Conservation (phyloP, 768 basidiomycete species). For the Tephrocybe sp. region DNA sequence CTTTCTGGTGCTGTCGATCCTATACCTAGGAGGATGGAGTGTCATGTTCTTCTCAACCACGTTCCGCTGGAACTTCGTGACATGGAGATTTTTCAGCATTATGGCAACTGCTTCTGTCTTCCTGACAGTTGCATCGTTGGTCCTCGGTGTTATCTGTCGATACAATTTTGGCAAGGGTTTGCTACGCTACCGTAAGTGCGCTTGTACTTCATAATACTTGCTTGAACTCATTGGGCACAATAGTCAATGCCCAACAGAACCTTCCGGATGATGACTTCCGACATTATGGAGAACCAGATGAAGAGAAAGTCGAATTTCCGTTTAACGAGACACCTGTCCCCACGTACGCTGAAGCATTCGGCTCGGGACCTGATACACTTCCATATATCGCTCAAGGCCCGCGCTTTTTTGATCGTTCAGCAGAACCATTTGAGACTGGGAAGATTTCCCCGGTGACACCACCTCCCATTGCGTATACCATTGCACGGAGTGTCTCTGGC, state of each 20-base stretch:
- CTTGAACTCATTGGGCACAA: constrained; percentile 13
- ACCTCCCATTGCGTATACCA: constrained; percentile 35
- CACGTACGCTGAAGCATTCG: constrained; percentile 47
- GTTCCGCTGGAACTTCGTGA: constrained; percentile 75
- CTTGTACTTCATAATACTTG: background rate
- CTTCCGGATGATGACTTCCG: constrained; percentile 35
- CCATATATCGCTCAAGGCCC: constrained; percentile 44
- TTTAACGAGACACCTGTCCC: constrained; percentile 51
- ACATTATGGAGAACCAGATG: constrained; percentile 38
- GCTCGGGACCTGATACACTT: constrained; percentile 32
- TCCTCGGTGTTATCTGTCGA: constrained; percentile 67
- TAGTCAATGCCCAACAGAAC: constrained; percentile 58
- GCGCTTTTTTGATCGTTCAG: constrained; percentile 44
- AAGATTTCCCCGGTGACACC: constrained; percentile 24
- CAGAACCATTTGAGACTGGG: constrained; percentile 39
- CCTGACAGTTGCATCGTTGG: constrained; percentile 53
- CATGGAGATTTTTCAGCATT: constrained; percentile 74
- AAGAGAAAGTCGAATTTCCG: constrained; percentile 67
- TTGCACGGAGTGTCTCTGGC: constrained; percentile 30
- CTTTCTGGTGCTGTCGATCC: constrained; percentile 60
- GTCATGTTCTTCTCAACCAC: constrained; percentile 71
- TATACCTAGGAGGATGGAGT: constrained; percentile 70
- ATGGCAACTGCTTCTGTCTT: constrained; percentile 59
- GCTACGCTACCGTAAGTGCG: constrained; percentile 57
- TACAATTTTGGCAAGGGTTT: constrained; percentile 80